Evolutionary conservation across 2,329 filamentous ascomycete species (phyloP).

Genomic region (Furcasterigmium furcatum): DNA sequence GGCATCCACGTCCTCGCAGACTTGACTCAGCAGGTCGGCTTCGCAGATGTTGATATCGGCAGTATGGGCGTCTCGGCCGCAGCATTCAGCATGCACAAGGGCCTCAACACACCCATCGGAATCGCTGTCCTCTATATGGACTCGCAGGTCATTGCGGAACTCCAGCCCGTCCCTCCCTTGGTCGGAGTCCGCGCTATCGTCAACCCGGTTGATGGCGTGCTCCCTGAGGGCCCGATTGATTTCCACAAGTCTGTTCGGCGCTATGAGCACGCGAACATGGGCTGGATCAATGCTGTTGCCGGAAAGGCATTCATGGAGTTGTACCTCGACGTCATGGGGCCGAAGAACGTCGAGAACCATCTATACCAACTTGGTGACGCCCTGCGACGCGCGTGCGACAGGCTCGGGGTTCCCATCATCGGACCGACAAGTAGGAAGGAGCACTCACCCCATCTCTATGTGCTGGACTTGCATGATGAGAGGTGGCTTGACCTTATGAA

Average conservation of each 20-base stretch:
- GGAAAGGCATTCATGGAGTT: slow-evolving; percentile 18
- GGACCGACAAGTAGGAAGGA: slow-evolving; percentile 12
- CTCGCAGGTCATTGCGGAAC: slow-evolving; percentile 11
- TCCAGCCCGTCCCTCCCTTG: slow-evolving; percentile 20
- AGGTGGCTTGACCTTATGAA: slow-evolving; percentile 16
- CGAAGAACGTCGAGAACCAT: slow-evolving; percentile 14
- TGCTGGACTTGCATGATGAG: slow-evolving; percentile 15
- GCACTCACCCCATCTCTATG: slow-evolving; percentile 22
- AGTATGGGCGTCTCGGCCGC: slow-evolving; percentile 21
- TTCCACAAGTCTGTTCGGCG: slow-evolving; percentile 18
- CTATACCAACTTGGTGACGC: slow-evolving; percentile 8
- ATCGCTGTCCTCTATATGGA: slow-evolving; percentile 24
- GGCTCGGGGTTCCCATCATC: slow-evolving; percentile 16
- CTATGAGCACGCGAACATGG: slow-evolving; percentile 25
- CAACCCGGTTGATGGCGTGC: neutral
- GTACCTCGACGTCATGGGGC: slow-evolving; percentile 18
- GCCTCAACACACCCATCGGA: slow-evolving; percentile 24
- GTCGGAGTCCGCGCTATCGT: slow-evolving; percentile 9
- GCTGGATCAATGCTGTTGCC: slow-evolving; percentile 15
- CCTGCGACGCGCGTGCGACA: slow-evolving; percentile 7
- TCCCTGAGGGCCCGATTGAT: neutral
- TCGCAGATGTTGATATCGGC: slow-evolving; percentile 21
- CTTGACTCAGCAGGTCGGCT: slow-evolving; percentile 27
- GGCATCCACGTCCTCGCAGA: slow-evolving; percentile 27
- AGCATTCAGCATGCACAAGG: slow-evolving; percentile 28